phyloP scores from a whole-genome alignment of 2,329 filamentous ascomycete species.

The Trematosphaeria pertusa region DNA sequence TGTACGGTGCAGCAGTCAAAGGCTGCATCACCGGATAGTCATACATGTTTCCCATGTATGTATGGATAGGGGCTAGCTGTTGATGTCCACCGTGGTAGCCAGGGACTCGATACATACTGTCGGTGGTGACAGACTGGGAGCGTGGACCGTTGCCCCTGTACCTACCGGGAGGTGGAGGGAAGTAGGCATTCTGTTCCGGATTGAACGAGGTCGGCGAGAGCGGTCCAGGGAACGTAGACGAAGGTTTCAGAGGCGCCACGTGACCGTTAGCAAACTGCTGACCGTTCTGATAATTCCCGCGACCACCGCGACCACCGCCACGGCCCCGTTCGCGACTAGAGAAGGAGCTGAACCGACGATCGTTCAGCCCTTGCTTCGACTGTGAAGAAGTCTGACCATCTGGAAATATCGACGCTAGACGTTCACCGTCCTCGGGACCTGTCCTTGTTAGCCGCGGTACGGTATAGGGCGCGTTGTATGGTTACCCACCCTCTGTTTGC shows the following conservation, averaged over 20 bases:
- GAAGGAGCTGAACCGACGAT: constrained; percentile 47
- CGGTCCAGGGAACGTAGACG: constrained; percentile 45
- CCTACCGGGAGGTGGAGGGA: constrained; percentile 41
- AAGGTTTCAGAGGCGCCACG: constrained; percentile 36
- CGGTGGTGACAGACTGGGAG: constrained; percentile 68
- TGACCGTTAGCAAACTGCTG: constrained; percentile 52
- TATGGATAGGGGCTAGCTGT: constrained; percentile 53
- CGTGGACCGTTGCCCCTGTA: constrained; percentile 61
- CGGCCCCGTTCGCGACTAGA: constrained; percentile 55
- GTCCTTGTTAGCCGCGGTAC: constrained; percentile 2
- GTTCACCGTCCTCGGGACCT: constrained; percentile 35
- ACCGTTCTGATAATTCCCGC: constrained; percentile 47
- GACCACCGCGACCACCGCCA: constrained; percentile 55
- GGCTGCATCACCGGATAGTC: constrained; percentile 63
- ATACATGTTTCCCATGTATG: constrained; percentile 62
- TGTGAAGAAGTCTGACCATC: constrained; percentile 40
- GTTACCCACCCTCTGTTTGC: constrained; percentile 41
- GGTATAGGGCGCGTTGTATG: background rate
- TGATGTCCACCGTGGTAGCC: constrained; percentile 45
- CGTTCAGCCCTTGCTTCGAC: constrained; percentile 28
- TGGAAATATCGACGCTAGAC: constrained; percentile 31
- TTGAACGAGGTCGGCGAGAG: constrained; percentile 46
- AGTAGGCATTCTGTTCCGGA: constrained; percentile 44
- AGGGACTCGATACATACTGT: constrained; percentile 56
- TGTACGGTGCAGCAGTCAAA: constrained; percentile 66